Evolutionary conservation across 108 stramenopile species (phyloP).

Genomic region (Asterionellopsis glacialis): DNA sequence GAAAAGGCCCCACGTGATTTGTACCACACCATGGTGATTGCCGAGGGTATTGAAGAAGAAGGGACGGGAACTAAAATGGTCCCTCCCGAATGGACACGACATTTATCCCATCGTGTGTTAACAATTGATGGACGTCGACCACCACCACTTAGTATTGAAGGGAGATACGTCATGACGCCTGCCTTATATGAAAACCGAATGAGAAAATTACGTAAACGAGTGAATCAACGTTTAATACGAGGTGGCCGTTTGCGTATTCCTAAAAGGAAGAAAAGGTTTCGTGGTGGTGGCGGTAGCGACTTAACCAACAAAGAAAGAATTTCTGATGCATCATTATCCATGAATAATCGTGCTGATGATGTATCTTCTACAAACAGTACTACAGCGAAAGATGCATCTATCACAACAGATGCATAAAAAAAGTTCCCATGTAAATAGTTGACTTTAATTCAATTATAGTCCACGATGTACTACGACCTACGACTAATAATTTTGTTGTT

Average conservation of each 20-base stretch:
- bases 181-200: conserved; percentile 66
- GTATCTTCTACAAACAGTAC: no score
- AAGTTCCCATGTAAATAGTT: no score
- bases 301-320: no score
- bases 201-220: conserved; percentile 57
- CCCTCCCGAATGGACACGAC: conserved; percentile 75
- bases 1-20: conserved; percentile 36
- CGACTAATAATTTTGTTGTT: no score
- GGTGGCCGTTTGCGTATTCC: conserved; percentile 50
- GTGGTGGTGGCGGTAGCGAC: no score
- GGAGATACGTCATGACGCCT: conserved; percentile 45
- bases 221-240: conserved; percentile 52
- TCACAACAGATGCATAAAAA: no score
- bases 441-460: no score
- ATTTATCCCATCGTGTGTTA: conserved; percentile 36
- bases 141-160: conserved; percentile 64
- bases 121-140: conserved; percentile 36
- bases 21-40: conserved; percentile 56
- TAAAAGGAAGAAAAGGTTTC: neutral
- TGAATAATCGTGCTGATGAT: no score
- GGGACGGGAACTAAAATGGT: conserved; percentile 41
- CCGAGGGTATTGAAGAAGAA: conserved; percentile 11
- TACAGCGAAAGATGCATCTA: no score
- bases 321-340: no score
- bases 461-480: no score